Evolutionary conservation across 2,329 filamentous ascomycete genomes (phyloP).

Genomic region (Zarea fungicola): DNA sequence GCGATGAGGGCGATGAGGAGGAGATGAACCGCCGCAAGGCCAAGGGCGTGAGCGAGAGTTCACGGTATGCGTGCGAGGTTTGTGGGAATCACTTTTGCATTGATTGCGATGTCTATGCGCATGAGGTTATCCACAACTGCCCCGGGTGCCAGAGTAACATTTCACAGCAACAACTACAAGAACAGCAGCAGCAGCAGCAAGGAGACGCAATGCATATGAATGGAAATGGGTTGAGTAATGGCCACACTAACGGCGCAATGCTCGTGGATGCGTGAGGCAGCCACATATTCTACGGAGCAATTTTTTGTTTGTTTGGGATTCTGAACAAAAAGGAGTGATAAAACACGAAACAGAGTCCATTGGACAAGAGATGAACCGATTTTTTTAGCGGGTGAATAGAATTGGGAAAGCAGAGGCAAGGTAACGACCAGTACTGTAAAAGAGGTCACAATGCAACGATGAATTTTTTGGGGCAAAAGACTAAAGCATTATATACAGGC

Average conservation of each 20-base stretch:
- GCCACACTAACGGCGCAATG: conserved; percentile 38
- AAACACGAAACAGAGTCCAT: too few relatives aligned
- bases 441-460: too few relatives aligned
- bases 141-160: conserved; percentile 70
- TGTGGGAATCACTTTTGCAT: conserved; percentile 93
- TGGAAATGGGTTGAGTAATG: conserved; percentile 16
- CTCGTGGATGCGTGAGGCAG: conserved; percentile 33
- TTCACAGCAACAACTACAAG: conserved; percentile 11
- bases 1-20: conserved; percentile 17
- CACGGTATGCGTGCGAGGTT: conserved; percentile 82
- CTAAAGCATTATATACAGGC: too few relatives aligned
- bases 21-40: conserved; percentile 18
- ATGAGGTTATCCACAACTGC: conserved; percentile 93
- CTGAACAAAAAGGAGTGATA: too few relatives aligned
- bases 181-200: conserved; percentile 12
- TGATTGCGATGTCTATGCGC: conserved; percentile 92
- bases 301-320: too few relatives aligned
- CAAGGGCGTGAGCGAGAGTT: conserved; percentile 76
- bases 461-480: too few relatives aligned
- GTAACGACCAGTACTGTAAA: too few relatives aligned
- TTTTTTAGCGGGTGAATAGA: too few relatives aligned
- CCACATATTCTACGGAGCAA: too few relatives aligned
- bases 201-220: conserved; percentile 21
- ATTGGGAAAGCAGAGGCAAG: too few relatives aligned
- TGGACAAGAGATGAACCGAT: too few relatives aligned